A percentile compares a stretch with the other conserved stretches of the same genome.
Conservation (phyloP, 2,329 filamentous ascomycete species). For the Fusarium sp. region DNA sequence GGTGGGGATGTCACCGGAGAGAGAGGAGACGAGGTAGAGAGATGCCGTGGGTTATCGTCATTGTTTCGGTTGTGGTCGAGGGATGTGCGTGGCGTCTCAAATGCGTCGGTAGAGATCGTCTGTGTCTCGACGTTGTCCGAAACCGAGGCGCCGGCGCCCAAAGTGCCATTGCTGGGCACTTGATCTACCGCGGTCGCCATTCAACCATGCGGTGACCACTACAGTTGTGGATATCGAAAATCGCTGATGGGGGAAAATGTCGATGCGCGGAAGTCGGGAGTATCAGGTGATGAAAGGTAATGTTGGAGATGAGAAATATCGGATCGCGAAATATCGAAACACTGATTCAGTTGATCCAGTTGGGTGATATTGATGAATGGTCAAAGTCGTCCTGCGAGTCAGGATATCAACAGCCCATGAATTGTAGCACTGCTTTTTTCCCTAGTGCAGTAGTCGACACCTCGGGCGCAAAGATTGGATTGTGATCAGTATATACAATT, state of each 20-base stretch:
- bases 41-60: slow-evolving; percentile 26
- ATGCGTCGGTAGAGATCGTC: slow-evolving; percentile 34
- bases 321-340: background rate
- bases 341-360: slow-evolving; percentile 12
- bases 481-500: background rate
- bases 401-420: slow-evolving; percentile 21
- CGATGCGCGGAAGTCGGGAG: background rate
- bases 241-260: background rate
- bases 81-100: slow-evolving; percentile 45
- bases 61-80: slow-evolving; percentile 36
- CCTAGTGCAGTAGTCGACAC: slow-evolving; percentile 4
- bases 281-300: background rate
- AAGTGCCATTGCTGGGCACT: slow-evolving; percentile 38
- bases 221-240: background rate
- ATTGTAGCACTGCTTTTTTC: slow-evolving; percentile 24
- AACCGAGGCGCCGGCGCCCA: slow-evolving; percentile 34
- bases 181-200: slow-evolving; percentile 50
- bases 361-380: slow-evolving; percentile 14
- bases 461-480: slow-evolving; percentile 11
- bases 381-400: slow-evolving; percentile 19
- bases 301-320: background rate
- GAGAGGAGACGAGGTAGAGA: slow-evolving; percentile 40
- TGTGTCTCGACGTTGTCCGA: slow-evolving; percentile 33
- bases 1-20: slow-evolving; percentile 54
- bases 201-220: slow-evolving; percentile 45